Base-by-base conservation (phyloP, 805 yeast genomes). In the Wickerhamiella galacta region DNA sequence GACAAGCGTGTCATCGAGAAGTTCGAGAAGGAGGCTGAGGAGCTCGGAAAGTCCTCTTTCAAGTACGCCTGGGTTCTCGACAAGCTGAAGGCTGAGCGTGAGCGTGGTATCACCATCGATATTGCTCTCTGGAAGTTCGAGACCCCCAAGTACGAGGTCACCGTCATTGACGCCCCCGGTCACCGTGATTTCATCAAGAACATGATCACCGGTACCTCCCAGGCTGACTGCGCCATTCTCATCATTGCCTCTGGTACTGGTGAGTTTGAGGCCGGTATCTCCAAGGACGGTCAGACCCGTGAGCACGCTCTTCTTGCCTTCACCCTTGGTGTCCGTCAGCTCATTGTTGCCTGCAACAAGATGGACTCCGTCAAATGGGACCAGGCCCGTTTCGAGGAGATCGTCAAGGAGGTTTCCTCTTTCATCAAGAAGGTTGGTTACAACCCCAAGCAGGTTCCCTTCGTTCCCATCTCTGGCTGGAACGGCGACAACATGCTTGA, bases 381-480 rank as follows among this genome's bases (percentile, higher is more conserved):
- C 49, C 72, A 79, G 69, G 58, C 66, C 51, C 75, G 93, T 66
- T 80, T 64, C 68, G 72, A 72, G 51, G 99, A 90, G 72, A 79
- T 90, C 61, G 98, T 96, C 72, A 96, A 90, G 76, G 99, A 90
- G 68, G 76, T 90, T 60, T 90, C 92, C 87, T 83, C 69, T 70
- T 78, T 90, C 70, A 90, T 90, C 65, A 90, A 87, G 85, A 90
- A 90, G 78, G 99, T 96, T 63, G 96, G 92, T 61, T 62, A 94
- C 53, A 95, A 90, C 66, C 90, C 98, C 83, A 90, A 90, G 80
- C 98, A 90, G 71, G 78, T 90, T 65, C 71, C 80, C 52, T 80
- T 79, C 72, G 85, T 80, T 55, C 93, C 93, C 61, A 74, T 76
- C 61, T 78, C 90, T 54, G 93, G 92, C 56, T 75, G 87, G 76